These are phyloP conservation scores for Arachis stenosperma DNA, from an alignment of 306 rosid genomes.

Conservation along the genomic window DNA sequence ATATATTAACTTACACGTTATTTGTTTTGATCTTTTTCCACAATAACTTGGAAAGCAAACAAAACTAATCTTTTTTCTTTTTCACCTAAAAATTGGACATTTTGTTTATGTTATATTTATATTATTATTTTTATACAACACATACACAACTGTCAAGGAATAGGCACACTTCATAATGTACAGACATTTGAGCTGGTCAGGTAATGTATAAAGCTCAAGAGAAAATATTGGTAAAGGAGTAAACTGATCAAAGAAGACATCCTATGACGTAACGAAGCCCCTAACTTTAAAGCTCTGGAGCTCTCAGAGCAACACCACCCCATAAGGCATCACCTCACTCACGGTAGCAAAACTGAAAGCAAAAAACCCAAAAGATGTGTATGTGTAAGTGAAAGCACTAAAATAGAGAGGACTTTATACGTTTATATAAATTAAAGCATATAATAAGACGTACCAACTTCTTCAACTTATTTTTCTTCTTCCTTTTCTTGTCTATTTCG, in stretches of 20 bases:
- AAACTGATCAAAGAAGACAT: constrained; percentile 31
- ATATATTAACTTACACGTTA: background rate
- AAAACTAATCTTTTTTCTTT: background rate
- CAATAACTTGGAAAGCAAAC: background rate
- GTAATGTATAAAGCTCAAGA: constrained; percentile 26
- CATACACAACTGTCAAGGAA: constrained; percentile 44
- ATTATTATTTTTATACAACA: background rate
- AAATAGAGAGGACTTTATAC: background rate
- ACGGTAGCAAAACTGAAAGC: constrained; percentile 57
- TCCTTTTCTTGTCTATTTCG: constrained; percentile 74
- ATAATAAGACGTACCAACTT: constrained; percentile 58
- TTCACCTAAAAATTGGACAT: background rate
- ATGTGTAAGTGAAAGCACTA: constrained; percentile 10
- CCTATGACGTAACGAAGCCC: constrained; percentile 35
- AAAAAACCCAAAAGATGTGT: constrained; percentile 39
- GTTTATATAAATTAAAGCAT: background rate
- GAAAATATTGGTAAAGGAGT: constrained; percentile 39
- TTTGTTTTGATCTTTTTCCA: background rate
- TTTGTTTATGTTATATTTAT: too few species aligned
- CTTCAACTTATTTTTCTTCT: constrained; percentile 70
- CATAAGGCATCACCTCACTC: constrained; percentile 42
- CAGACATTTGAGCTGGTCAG: constrained; percentile 36
- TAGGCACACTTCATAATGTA: constrained; percentile 41
- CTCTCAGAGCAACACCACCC: background rate
- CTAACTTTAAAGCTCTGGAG: constrained; percentile 36